A percentile compares a stretch with the other conserved stretches of the same genome.
Evolutionary conservation across 441 rosid genomes (phyloP).

Genomic region (Eruca vesicaria): DNA sequence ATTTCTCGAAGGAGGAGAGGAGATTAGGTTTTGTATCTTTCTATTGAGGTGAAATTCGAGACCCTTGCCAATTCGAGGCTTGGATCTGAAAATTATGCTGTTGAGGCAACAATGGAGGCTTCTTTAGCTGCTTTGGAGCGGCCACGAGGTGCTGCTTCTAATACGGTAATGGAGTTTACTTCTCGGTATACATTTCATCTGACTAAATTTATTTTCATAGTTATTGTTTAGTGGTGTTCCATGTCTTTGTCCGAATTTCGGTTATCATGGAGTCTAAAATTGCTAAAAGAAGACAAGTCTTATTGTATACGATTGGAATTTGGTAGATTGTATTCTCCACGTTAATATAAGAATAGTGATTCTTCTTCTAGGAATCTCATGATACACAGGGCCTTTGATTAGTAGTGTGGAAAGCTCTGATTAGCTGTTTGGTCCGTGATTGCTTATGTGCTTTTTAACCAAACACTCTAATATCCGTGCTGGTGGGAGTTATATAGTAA

Average conservation of each 20-base stretch:
- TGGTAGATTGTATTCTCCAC: no score
- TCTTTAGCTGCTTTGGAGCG: conserved; percentile 88
- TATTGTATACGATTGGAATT: no score
- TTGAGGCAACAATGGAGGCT: conserved; percentile 73
- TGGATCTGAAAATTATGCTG: conserved; percentile 41
- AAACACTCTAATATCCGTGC: no score
- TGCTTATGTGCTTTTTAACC: no score
- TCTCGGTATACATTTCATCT: not conserved
- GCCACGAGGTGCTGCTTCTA: conserved; percentile 65
- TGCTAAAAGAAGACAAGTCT: no score
- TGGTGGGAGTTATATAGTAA: no score
- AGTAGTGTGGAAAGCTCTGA: not conserved
- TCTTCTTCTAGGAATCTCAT: not conserved
- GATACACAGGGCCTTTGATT: not conserved
- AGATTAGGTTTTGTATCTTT: conserved; percentile 32
- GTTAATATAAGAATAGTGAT: no score
- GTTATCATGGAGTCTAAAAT: not conserved
- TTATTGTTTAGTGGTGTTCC: not conserved
- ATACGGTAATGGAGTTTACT: conserved; percentile 59
- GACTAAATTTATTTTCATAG: not conserved
- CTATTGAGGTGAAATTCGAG: conserved; percentile 20
- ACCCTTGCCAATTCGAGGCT: conserved; percentile 31
- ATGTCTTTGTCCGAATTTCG: not conserved
- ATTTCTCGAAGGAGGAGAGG: not conserved
- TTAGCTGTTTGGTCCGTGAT: no score